Conservation (phyloP, 2,329 filamentous ascomycete species). For the Thelonectria rubi region DNA sequence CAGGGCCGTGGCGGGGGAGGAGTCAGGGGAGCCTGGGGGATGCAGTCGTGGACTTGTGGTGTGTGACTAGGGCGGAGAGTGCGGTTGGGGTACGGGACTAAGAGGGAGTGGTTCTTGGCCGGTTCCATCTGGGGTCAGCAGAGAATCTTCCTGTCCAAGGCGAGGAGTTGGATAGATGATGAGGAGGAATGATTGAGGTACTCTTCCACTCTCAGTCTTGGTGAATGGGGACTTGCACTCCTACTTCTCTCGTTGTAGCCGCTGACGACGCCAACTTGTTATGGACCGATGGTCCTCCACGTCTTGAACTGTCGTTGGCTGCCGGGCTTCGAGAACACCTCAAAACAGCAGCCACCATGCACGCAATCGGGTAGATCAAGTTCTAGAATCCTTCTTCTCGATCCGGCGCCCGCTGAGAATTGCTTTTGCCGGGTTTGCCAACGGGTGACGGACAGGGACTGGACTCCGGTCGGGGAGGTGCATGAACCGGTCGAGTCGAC, state of each 20-base stretch:
- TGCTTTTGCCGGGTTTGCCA: not conserved
- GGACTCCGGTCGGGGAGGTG: not conserved
- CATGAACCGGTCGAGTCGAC: not conserved
- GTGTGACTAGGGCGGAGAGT: not conserved
- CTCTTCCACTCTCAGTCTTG: not conserved
- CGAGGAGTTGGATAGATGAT: not conserved
- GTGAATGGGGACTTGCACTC: not conserved
- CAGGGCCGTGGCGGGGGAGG: slow-evolving; percentile 14
- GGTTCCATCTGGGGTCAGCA: slow-evolving; percentile 6
- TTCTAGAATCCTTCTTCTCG: not conserved
- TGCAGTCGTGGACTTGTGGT: not conserved
- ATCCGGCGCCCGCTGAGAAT: not conserved
- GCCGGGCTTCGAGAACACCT: not conserved
- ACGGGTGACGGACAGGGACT: not conserved
- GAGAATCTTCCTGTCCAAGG: not conserved
- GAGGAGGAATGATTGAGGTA: not conserved
- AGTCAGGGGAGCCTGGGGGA: not conserved
- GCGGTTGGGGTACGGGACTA: slow-evolving; percentile 7
- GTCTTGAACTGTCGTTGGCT: not conserved
- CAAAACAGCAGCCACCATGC: not conserved
- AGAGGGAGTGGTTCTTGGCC: not conserved
- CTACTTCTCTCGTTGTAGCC: not conserved
- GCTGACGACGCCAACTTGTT: no score
- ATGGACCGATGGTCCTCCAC: not conserved
- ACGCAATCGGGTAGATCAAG: not conserved